phyloP scores from a whole-genome alignment of 306 rosid genomes.

The Vigna hirtella region DNA sequence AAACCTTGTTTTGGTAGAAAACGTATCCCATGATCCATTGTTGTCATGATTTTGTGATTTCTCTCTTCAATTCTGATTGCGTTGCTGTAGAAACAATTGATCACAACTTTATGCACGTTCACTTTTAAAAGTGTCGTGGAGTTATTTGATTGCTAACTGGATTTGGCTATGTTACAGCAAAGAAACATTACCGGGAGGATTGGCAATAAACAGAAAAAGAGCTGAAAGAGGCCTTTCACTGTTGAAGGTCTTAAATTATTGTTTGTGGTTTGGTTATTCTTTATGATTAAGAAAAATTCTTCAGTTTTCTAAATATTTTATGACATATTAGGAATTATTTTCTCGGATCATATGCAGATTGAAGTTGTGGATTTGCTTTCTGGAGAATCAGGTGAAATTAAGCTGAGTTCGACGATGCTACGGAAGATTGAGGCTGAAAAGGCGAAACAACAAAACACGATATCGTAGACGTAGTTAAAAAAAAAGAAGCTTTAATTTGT shows the following conservation, averaged over 20 bases:
- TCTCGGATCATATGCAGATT: slow-evolving; percentile 65
- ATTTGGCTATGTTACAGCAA: slow-evolving; percentile 65
- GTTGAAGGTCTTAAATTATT: slow-evolving; percentile 71
- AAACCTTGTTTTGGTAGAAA: slow-evolving; percentile 28
- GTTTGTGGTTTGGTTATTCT: slow-evolving; percentile 17
- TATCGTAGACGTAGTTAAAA: slow-evolving; percentile 25
- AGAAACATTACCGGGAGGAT: slow-evolving; percentile 93
- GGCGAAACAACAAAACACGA: slow-evolving; percentile 49
- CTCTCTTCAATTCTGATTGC: background rate
- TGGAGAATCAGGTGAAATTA: slow-evolving; percentile 66
- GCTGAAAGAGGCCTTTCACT: slow-evolving; percentile 74
- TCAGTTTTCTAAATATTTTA: background rate
- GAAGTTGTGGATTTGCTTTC: slow-evolving; percentile 90
- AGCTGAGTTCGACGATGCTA: slow-evolving; percentile 79
- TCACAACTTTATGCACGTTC: slow-evolving; percentile 20
- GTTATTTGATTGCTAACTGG: slow-evolving; percentile 40
- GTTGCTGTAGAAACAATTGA: slow-evolving; percentile 15
- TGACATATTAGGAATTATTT: slow-evolving; percentile 10
- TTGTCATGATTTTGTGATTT: slow-evolving; percentile 32
- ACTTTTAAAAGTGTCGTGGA: background rate
- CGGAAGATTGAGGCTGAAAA: slow-evolving; percentile 81
- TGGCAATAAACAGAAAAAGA: slow-evolving; percentile 87
- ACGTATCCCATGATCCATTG: slow-evolving; percentile 7
- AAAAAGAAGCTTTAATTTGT: background rate
- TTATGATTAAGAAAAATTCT: background rate